Evolutionary conservation across 192 early-diverging fungal species (phyloP).

Genomic region (Coemansia furcata): DNA sequence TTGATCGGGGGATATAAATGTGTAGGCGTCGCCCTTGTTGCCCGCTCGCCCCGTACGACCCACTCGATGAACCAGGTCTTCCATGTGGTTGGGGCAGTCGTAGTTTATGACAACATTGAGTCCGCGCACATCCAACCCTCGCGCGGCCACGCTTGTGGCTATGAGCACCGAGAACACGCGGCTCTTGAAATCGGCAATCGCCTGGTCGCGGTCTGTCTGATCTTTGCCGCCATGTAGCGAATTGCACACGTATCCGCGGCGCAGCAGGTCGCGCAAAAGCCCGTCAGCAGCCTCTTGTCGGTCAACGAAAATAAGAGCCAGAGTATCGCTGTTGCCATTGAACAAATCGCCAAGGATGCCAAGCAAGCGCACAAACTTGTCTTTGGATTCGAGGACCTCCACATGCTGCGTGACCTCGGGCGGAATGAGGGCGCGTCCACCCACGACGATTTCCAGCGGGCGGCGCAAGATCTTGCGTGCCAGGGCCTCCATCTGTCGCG

Average conservation of each 20-base stretch:
- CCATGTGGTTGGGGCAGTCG: conserved; percentile 97
- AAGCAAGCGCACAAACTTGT: conserved; percentile 83
- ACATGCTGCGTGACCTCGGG: conserved; percentile 88
- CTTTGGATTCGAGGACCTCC: conserved; percentile 74
- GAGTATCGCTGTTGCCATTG: conserved; percentile 65
- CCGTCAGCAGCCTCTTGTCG: conserved; percentile 94
- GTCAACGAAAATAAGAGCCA: conserved; percentile 91
- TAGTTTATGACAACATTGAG: conserved; percentile 93
- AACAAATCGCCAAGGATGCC: conserved; percentile 85
- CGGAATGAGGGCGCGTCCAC: conserved; percentile 86
- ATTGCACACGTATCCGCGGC: conserved; percentile 82
- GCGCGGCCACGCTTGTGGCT: conserved; percentile 94
- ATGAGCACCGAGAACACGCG: conserved; percentile 87
- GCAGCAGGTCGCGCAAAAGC: conserved; percentile 78
- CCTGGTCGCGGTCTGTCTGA: conserved; percentile 86
- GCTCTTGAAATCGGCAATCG: conserved; percentile 92
- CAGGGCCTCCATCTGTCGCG: conserved; percentile 92
- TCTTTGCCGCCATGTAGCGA: conserved; percentile 96
- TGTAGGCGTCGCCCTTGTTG: conserved; percentile 95
- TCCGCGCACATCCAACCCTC: conserved; percentile 93
- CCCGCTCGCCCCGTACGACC: conserved; percentile 97
- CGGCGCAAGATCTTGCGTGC: conserved; percentile 87
- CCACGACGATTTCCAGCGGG: conserved; percentile 94
- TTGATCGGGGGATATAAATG: conserved; percentile 94
- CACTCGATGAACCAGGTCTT: conserved; percentile 98